Evolutionary conservation across 805 yeast genomes (phyloP).

Genomic region (Saturnispora quitensis): DNA sequence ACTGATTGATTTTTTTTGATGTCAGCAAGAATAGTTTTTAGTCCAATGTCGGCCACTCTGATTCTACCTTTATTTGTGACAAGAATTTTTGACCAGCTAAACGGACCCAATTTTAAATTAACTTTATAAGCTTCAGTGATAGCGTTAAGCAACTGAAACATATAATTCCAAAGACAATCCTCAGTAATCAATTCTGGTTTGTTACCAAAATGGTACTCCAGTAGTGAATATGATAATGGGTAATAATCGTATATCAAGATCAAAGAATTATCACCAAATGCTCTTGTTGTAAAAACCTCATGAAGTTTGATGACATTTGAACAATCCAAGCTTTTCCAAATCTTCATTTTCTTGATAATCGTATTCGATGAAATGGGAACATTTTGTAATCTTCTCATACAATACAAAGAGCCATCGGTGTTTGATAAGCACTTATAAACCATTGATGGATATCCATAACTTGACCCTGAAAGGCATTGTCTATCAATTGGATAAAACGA

Average conservation of each 20-base stretch:
- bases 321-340: constrained; percentile 51
- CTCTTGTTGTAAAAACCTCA: constrained; percentile 81
- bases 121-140: constrained; percentile 54
- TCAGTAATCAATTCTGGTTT: constrained; percentile 49
- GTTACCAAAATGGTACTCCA: constrained; percentile 51
- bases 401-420: constrained; percentile 67
- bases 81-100: constrained; percentile 61
- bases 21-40: constrained; percentile 50
- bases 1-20: constrained; percentile 21
- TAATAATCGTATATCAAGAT: constrained; percentile 76
- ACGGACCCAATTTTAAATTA: constrained; percentile 53
- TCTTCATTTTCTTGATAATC: constrained; percentile 50
- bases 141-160: constrained; percentile 68
- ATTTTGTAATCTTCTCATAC: constrained; percentile 63
- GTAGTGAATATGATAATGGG: constrained; percentile 65
- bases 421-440: constrained; percentile 76
- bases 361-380: constrained; percentile 46
- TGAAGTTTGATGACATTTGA: constrained; percentile 58
- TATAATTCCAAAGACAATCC: constrained; percentile 62
- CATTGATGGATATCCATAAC: constrained; percentile 49
- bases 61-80: constrained; percentile 65
- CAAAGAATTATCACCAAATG: constrained; percentile 74
- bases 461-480: constrained; percentile 29
- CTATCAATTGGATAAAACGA: constrained; percentile 76
- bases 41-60: constrained; percentile 63